Conservation (phyloP, 129 eudicot genomes). For the Chrysanthemum lavandulifolium region DNA sequence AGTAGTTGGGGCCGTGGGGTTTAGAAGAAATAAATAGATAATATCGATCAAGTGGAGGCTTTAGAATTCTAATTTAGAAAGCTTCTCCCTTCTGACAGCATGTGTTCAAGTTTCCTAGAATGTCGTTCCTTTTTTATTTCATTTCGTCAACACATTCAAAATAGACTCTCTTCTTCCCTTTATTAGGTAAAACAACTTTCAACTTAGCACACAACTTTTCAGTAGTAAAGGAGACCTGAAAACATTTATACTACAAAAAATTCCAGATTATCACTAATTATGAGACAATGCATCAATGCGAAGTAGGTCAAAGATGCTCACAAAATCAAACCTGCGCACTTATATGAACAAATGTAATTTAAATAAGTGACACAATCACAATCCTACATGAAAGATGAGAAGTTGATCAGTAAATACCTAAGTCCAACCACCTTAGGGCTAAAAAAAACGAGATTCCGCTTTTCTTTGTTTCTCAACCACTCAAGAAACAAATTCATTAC, state of each 20-base stretch:
- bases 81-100: not conserved
- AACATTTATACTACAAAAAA: constrained; percentile 1
- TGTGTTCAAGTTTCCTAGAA: not conserved
- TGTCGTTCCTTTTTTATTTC: not conserved
- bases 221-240: not conserved
- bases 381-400: not conserved
- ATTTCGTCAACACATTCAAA: too few species aligned
- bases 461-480: not conserved
- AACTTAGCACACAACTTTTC: not conserved
- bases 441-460: not conserved
- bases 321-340: not conserved
- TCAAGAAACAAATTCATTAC: not conserved
- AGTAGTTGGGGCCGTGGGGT: not conserved
- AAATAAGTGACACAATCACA: not conserved
- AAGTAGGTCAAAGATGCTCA: constrained; percentile 12
- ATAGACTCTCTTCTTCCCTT: too few species aligned
- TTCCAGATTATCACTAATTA: not conserved
- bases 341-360: not conserved
- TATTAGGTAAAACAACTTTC: too few species aligned
- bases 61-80: not conserved
- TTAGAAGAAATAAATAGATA: not conserved
- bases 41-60: not conserved
- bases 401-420: not conserved
- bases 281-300: too few species aligned
- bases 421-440: not conserved